A percentile compares a stretch with the other conserved stretches of the same genome.
phyloP scores from a whole-genome alignment of 371 early-diverging fungal species.

The Haplosporangium sp. region DNA sequence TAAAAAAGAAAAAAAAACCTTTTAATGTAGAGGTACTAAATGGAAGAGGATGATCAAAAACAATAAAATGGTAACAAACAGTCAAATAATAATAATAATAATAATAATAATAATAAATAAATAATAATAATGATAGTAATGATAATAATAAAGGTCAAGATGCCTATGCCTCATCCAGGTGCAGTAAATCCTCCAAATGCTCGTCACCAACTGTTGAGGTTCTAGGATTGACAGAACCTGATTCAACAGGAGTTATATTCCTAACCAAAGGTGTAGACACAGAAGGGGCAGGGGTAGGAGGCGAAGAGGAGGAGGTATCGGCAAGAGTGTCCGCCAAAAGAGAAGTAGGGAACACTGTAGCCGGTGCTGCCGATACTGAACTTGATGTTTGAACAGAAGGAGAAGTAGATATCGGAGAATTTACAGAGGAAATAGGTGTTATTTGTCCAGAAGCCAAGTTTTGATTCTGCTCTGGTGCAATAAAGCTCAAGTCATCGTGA shows the following conservation, averaged over 20 bases:
- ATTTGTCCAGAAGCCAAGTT: neutral
- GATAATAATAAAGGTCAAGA: neutral
- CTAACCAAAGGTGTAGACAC: neutral
- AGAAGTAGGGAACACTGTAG: neutral
- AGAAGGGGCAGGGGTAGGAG: neutral
- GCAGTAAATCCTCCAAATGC: conserved; percentile 30
- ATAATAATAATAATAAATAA: too few relatives aligned
- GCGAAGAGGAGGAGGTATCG: neutral
- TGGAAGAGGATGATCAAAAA: too few relatives aligned
- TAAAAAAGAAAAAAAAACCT: too few relatives aligned
- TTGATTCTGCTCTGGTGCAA: neutral
- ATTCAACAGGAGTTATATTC: neutral
- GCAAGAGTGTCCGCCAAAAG: neutral
- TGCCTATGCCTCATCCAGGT: conserved; percentile 13
- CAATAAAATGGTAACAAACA: too few relatives aligned
- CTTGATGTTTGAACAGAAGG: neutral
- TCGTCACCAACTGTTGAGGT: conserved; percentile 36
- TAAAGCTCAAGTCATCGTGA: conserved; percentile 6
- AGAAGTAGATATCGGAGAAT: neutral
- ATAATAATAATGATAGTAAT: too few relatives aligned
- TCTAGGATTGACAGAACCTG: conserved; percentile 14
- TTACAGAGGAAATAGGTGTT: neutral
- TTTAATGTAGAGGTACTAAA: too few relatives aligned
- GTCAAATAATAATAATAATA: too few relatives aligned
- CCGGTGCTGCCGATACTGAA: neutral